Conservation (phyloP, 495 filamentous ascomycete genomes). For the Evernia prunastri region DNA sequence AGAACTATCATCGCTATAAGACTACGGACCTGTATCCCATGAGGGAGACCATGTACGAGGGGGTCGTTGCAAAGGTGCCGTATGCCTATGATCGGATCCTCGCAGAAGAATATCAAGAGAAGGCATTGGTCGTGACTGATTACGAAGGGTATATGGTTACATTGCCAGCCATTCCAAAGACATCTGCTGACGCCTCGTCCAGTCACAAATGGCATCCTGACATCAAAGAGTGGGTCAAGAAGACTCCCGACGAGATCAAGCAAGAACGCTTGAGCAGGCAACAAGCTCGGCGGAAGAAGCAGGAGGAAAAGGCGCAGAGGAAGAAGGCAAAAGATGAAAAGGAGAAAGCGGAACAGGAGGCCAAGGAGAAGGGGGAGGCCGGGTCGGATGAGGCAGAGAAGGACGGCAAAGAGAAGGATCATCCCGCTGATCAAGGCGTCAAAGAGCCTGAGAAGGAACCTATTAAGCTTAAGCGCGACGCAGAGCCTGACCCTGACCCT, state of each 20-base stretch:
- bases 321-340: conserved; percentile 35
- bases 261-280: conserved; percentile 18
- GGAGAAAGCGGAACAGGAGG: conserved; percentile 25
- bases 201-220: conserved; percentile 41
- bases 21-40: conserved; percentile 47
- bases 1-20: conserved; percentile 71
- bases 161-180: background rate
- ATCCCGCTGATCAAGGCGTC: background rate
- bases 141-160: conserved; percentile 50
- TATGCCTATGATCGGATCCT: conserved; percentile 56
- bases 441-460: conserved; percentile 8
- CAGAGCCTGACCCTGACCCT: background rate
- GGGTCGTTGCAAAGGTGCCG: conserved; percentile 53
- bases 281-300: conserved; percentile 25
- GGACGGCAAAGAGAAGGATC: conserved; percentile 19
- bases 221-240: conserved; percentile 45
- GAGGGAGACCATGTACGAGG: conserved; percentile 54
- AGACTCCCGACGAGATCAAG: conserved; percentile 23
- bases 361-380: conserved; percentile 17
- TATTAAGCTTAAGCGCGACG: conserved; percentile 7
- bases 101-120: conserved; percentile 50
- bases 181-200: background rate
- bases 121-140: conserved; percentile 44
- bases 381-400: conserved; percentile 18
- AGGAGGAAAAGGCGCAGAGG: conserved; percentile 27